Evolutionary conservation across 1,284 basidiomycete species (phyloP).

Genomic region (Cystobasidium slooffiae): DNA sequence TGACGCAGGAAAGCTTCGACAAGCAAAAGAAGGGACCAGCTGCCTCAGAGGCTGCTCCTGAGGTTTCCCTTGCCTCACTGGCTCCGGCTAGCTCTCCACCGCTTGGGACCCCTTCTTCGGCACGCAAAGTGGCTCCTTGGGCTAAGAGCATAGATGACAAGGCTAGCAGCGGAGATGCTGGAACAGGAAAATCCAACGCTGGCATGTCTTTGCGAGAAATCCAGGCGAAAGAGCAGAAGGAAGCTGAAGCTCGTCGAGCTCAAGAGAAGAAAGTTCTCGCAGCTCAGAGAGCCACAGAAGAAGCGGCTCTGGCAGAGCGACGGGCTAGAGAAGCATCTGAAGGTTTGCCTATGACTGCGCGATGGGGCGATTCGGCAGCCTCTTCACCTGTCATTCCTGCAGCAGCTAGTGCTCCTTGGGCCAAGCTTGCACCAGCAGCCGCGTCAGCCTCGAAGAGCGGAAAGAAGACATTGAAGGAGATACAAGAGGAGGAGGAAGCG

Average conservation of each 20-base stretch:
- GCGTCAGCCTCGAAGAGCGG: constrained; percentile 44
- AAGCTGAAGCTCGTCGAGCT: constrained; percentile 71
- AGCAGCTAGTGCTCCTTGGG: constrained; percentile 61
- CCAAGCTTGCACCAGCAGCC: constrained; percentile 58
- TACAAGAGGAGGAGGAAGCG: constrained; percentile 93
- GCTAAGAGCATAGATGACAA: constrained; percentile 49
- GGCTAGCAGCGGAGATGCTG: background rate
- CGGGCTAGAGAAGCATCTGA: constrained; percentile 56
- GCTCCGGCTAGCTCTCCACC: constrained; percentile 2
- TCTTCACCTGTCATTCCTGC: constrained; percentile 62
- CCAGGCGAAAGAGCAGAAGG: constrained; percentile 87
- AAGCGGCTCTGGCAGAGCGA: constrained; percentile 55
- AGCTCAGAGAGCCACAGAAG: constrained; percentile 55
- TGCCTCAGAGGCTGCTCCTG: constrained; percentile 7
- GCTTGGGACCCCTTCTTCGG: constrained; percentile 38
- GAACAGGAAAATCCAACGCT: constrained; percentile 13
- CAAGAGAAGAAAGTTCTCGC: constrained; percentile 65
- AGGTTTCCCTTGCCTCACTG: constrained; percentile 43
- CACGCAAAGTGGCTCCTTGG: constrained; percentile 53
- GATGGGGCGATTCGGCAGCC: constrained; percentile 74
- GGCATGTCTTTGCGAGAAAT: constrained; percentile 80
- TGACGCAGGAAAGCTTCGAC: constrained; percentile 33
- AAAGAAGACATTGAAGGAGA: constrained; percentile 98
- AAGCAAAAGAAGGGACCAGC: constrained; percentile 36
- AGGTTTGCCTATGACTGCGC: constrained; percentile 63